Evolutionary conservation across 805 yeast species (phyloP), one percentile per base, ranked within the genome.

Genomic region (Maudiozyma pseudohumilis): DNA sequence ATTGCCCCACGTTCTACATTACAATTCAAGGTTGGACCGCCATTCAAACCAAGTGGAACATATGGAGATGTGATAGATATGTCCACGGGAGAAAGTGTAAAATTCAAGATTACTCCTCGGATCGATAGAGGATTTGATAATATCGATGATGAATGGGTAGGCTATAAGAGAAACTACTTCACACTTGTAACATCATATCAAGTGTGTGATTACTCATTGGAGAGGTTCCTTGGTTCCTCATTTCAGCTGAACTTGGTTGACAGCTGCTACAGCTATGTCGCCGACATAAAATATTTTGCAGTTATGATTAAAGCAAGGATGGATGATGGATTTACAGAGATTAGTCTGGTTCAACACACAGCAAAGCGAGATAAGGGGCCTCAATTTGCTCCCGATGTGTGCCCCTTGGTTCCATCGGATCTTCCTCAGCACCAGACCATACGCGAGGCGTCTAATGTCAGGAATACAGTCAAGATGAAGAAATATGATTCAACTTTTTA

Each of bases 281-380:
- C 41, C 5, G 60, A 54, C 18, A 64, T 74, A 10, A 60, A 66
- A 44, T 72, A 70, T 50, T 77, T 78, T 59, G 80, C 77, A 1
- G 61, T 78, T 8, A 55, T 72, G 29, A 61, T 79, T 33, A 65
- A 63, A 7, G 69, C 84, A 2, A 70, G 63, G 47, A 72, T 75
- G 42, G 66, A 68, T 22, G 80, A 75, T 33, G 78, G 72, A 34
- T 65, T 61, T 24, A 60, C 65, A 0, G 61, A 64, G n/a, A 70
- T 75, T 19, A 62, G 60, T 25, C 58, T 78, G 37, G 68, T 80
- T 10, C 86, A 80, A 46, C 86, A 78, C 46, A 80, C 87, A 0
- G 80, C 87, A 0, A 80, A 80, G 53, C 60, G 88, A 46, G 87
- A 80, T 47, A 69, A 72, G 46, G 86, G 86, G 0, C 86, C 85